Evolutionary conservation across 768 basidiomycete species (phyloP).

Genomic region (Suillus paluster): DNA sequence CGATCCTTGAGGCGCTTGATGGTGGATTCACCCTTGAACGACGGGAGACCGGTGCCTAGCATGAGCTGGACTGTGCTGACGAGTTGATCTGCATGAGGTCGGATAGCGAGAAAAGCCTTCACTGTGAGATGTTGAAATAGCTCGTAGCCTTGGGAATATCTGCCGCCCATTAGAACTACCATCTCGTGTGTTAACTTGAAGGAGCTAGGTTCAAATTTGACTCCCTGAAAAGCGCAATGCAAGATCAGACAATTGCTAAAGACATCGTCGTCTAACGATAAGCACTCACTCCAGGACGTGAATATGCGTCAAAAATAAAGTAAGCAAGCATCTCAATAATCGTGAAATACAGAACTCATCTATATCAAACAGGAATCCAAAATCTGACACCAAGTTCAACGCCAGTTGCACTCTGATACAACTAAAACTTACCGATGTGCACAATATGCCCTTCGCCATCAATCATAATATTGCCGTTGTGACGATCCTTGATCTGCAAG

Average conservation of each 20-base stretch:
- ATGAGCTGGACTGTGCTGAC: constrained; percentile 89
- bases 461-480: constrained; percentile 99
- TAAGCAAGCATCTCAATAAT: constrained; percentile 23
- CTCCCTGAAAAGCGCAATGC: constrained; percentile 61
- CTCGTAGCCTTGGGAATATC: constrained; percentile 91
- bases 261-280: background rate
- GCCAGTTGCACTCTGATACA: background rate
- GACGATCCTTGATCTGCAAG: constrained; percentile 96
- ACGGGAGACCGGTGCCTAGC: constrained; percentile 93
- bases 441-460: constrained; percentile 97
- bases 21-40: constrained; percentile 95
- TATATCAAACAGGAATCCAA: constrained; percentile 97
- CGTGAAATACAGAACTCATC: constrained; percentile 68
- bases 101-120: constrained; percentile 95
- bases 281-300: constrained; percentile 64
- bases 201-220: constrained; percentile 97
- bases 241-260: constrained; percentile 10
- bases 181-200: constrained; percentile 99
- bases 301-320: constrained; percentile 27
- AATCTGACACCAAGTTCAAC: constrained; percentile 56
- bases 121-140: constrained; percentile 93
- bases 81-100: constrained; percentile 92
- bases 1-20: constrained; percentile 87
- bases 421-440: constrained; percentile 75
- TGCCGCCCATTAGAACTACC: constrained; percentile 96